These are phyloP conservation scores for Daphne laureola DNA, from an alignment of 441 rosid genomes.

Conservation along the genomic window DNA sequence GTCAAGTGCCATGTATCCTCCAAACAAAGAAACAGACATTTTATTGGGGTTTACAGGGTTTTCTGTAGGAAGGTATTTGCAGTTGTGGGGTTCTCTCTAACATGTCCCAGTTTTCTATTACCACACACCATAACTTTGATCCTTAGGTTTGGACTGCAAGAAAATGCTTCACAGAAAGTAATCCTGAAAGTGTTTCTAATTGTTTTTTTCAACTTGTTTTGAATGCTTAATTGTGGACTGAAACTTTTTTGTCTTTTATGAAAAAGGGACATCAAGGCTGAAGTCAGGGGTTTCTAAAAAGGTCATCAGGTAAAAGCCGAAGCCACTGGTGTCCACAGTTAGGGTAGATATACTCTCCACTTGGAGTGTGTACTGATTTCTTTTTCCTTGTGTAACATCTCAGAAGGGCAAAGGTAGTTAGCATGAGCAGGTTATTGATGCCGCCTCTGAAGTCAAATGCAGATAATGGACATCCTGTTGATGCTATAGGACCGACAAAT, in stretches of 20 bases:
- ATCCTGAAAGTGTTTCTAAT: not conserved
- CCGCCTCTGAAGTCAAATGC: constrained; percentile 19
- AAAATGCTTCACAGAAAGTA: not conserved
- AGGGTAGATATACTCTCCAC: too few species aligned
- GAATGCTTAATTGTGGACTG: not conserved
- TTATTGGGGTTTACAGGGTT: too few species aligned
- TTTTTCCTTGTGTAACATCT: not conserved
- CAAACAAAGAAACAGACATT: too few species aligned
- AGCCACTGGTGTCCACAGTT: not conserved
- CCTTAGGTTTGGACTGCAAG: too few species aligned
- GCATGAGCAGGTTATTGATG: constrained; percentile 32
- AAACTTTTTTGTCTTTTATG: constrained; percentile 13
- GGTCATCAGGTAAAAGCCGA: constrained; percentile 46
- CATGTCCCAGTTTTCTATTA: too few species aligned
- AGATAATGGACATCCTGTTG: constrained; percentile 26
- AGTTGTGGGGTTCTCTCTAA: too few species aligned
- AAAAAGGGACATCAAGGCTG: constrained; percentile 44
- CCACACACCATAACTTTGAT: too few species aligned
- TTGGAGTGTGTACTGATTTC: not conserved
- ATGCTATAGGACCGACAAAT: constrained; percentile 27
- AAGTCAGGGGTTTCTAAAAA: constrained; percentile 55
- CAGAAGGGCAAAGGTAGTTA: constrained; percentile 66
- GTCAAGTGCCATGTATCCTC: too few species aligned
- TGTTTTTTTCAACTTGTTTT: not conserved
- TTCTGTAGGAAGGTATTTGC: too few species aligned